Evolutionary conservation across 495 filamentous ascomycete genomes (phyloP).

Genomic region (Aspergillus campestris): DNA sequence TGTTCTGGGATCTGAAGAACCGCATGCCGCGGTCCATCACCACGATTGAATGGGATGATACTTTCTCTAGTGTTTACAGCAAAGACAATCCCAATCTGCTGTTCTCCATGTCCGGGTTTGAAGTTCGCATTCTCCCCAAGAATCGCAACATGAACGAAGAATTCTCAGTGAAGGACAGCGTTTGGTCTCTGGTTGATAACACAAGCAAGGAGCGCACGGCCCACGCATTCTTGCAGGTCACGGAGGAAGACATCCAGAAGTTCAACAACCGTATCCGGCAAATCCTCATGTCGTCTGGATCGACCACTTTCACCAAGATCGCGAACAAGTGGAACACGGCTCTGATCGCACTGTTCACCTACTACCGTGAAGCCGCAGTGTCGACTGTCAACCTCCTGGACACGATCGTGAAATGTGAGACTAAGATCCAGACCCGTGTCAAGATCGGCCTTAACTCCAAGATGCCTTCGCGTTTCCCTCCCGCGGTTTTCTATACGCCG

Average conservation of each 20-base stretch:
- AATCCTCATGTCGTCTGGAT: constrained; percentile 98
- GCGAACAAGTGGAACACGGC: constrained; percentile 99
- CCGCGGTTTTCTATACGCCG: constrained; percentile 97
- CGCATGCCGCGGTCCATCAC: constrained; percentile 88
- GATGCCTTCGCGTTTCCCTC: constrained; percentile 99
- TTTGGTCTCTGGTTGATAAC: constrained; percentile 96
- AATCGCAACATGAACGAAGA: constrained; percentile 91
- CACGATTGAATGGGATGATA: constrained; percentile 99
- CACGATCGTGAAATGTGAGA: constrained; percentile 99
- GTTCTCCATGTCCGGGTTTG: constrained; percentile 97
- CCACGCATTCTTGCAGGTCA: constrained; percentile 96
- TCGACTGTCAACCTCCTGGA: constrained; percentile 92
- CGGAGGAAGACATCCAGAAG: constrained; percentile 96
- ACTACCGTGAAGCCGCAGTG: constrained; percentile 98
- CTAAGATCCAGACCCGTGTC: constrained; percentile 98
- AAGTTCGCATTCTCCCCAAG: constrained; percentile 96
- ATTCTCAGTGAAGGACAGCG: constrained; percentile 94
- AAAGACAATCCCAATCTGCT: constrained; percentile 95
- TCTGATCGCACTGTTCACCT: constrained; percentile 97
- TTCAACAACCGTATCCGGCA: constrained; percentile 99
- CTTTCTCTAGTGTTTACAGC: constrained; percentile 98
- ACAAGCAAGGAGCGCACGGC: constrained; percentile 94
- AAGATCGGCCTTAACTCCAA: constrained; percentile 99
- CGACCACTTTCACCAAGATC: constrained; percentile 99
- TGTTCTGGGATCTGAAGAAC: constrained; percentile 99